Conservation (phyloP, 768 basidiomycete genomes). For the Daedaleopsis sinensis region DNA sequence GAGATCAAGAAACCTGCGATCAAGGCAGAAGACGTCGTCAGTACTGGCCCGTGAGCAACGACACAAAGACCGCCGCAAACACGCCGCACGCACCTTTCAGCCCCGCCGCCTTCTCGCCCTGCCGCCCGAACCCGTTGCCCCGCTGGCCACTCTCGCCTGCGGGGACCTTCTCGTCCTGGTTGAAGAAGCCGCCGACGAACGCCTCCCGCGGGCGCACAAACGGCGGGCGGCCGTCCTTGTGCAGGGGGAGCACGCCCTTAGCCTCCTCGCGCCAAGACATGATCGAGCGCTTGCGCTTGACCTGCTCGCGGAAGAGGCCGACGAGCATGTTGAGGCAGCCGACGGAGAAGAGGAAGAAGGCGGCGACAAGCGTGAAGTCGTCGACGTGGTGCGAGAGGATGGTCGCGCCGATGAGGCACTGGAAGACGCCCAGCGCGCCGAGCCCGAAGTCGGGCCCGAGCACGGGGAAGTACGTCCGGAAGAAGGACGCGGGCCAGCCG, state of each 20-base stretch:
- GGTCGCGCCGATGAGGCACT: slow-evolving; percentile 75
- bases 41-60: background rate
- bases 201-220: slow-evolving; percentile 25
- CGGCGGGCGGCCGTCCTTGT: slow-evolving; percentile 36
- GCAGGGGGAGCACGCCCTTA: slow-evolving; percentile 59
- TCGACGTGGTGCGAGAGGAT: slow-evolving; percentile 69
- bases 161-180: slow-evolving; percentile 18
- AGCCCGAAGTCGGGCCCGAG: slow-evolving; percentile 71
- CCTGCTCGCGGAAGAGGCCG: slow-evolving; percentile 76
- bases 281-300: slow-evolving; percentile 68
- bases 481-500: slow-evolving; percentile 78
- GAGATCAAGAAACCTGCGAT: slow-evolving; percentile 56
- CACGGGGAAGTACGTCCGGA: slow-evolving; percentile 74
- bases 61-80: slow-evolving; percentile 11
- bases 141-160: slow-evolving; percentile 23
- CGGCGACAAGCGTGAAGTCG: slow-evolving; percentile 86
- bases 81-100: slow-evolving; percentile 51
- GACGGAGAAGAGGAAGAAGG: slow-evolving; percentile 89
- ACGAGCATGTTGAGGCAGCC: slow-evolving; percentile 89
- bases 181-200: slow-evolving; percentile 31
- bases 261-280: slow-evolving; percentile 64
- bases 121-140: slow-evolving; percentile 78
- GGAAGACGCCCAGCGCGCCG: slow-evolving; percentile 80
- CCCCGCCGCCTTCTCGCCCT: slow-evolving; percentile 78
- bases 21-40: slow-evolving; percentile 1